A percentile compares a stretch with the other conserved stretches of the same genome.
These are phyloP conservation scores for Vitis cinerea DNA, from an alignment of 164 flowering plant genomes.

Conservation along the genomic window DNA sequence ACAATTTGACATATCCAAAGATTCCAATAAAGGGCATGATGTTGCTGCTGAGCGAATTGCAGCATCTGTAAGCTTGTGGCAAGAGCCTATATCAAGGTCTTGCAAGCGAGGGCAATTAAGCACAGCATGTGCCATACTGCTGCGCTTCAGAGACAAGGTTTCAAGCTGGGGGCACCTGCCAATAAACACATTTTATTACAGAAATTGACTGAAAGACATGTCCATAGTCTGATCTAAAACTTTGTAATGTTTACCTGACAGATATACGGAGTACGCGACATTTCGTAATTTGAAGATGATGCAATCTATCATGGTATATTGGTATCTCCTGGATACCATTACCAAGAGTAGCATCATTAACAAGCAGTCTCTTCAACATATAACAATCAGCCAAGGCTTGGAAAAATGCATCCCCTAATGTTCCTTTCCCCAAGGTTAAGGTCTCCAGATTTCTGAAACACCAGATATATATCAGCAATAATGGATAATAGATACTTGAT, in stretches of 20 bases:
- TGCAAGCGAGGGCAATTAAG: constrained; percentile 76
- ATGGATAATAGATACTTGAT: background rate
- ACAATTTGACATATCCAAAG: constrained; percentile 88
- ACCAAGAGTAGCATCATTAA: constrained; percentile 74
- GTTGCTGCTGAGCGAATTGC: constrained; percentile 86
- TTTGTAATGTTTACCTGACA: constrained; percentile 48
- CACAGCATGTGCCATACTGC: constrained; percentile 83
- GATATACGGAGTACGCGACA: constrained; percentile 84
- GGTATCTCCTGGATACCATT: constrained; percentile 82
- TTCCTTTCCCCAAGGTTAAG: constrained; percentile 75
- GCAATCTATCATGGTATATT: constrained; percentile 69
- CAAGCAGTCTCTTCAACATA: constrained; percentile 55
- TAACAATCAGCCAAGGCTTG: constrained; percentile 64
- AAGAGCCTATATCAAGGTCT: constrained; percentile 80
- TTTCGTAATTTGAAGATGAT: constrained; percentile 66
- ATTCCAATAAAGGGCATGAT: constrained; percentile 68
- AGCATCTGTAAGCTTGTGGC: constrained; percentile 95
- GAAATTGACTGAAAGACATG: background rate
- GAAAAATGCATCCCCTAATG: constrained; percentile 68
- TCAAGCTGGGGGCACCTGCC: constrained; percentile 91
- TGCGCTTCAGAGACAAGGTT: constrained; percentile 83
- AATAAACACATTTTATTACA: constrained; percentile 12
- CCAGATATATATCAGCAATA: constrained; percentile 16
- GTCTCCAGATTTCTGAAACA: constrained; percentile 66
- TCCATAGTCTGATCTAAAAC: background rate